Evolutionary conservation across 1,284 basidiomycete species (phyloP).

Genomic region (Volvariella volvacea): DNA sequence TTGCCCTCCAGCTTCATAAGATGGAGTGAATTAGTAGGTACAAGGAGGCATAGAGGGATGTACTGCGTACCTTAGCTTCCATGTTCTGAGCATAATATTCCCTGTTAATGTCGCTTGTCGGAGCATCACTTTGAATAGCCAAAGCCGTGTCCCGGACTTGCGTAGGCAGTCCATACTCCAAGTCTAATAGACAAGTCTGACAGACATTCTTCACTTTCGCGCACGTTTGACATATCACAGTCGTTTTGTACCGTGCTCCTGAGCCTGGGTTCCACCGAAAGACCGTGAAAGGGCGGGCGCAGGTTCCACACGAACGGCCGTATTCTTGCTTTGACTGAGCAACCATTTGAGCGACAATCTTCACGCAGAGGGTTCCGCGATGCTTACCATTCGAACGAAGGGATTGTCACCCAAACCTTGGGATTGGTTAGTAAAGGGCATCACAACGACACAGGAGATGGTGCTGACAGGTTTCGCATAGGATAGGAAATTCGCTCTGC

Average conservation of each 20-base stretch:
- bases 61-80: constrained; percentile 69
- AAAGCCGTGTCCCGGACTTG: constrained; percentile 97
- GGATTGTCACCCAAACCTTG: constrained; percentile 79
- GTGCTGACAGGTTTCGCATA: constrained; percentile 80
- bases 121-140: constrained; percentile 81
- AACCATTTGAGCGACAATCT: neutral
- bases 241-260: constrained; percentile 94
- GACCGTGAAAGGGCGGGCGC: constrained; percentile 92
- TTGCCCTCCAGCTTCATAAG: constrained; percentile 54
- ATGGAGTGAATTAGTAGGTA: constrained; percentile 1
- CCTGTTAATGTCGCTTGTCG: constrained; percentile 93
- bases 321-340: constrained; percentile 94
- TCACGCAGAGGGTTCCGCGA: neutral
- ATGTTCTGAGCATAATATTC: constrained; percentile 98
- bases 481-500: constrained; percentile 84
- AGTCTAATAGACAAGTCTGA: constrained; percentile 94
- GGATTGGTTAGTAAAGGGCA: constrained; percentile 6
- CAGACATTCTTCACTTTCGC: constrained; percentile 99
- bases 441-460: constrained; percentile 18
- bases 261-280: constrained; percentile 98
- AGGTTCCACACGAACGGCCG: constrained; percentile 93
- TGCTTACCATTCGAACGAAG: constrained; percentile 81
- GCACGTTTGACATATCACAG: constrained; percentile 97
- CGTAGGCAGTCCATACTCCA: constrained; percentile 93
- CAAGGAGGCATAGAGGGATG: neutral